Evolutionary conservation across 768 basidiomycete genomes (phyloP), one percentile per base, ranked within the genome.

Genomic region (Crassisporium funariophilum): DNA sequence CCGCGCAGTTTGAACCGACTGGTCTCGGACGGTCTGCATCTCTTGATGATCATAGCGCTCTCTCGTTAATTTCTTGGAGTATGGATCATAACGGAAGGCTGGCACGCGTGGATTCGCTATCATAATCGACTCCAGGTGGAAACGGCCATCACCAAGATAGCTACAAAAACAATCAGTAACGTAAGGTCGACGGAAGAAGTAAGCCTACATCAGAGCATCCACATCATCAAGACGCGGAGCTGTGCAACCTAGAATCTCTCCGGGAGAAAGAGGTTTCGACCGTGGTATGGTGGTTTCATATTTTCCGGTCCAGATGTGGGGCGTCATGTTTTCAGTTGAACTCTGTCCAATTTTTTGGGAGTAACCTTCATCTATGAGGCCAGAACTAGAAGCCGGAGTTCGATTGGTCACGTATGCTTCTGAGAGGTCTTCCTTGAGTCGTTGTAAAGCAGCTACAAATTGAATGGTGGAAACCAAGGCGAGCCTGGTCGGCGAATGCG

Each of bases 41-140:
- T 93, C 87, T 7, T 70, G 65, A 59, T 98, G 93, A 56, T 92
- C 79, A 55, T 98, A 99, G 3, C 83, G 77, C 62, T 99, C 97
- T 47, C 92, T 73, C 1, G 97, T 98, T 41, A 99, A 76, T 61
- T 94, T 97, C 67, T 99, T 99, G 16, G 93, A 91, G 66, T 98
- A 99, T 3, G 97, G 97, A 61, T 98, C 97, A 67, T 98, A 99
- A 16, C 97, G 83, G 71, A 97, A 99, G 0, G 97, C 95, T 9
- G 97, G 94, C 13, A 98, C 78, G 22, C 79, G 67, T 0, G 97
- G 97, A 64, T 99, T 99, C n/a, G 94, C 93, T 49, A 99, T 97
- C 97, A 99, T 99, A 64, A 98, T 94, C 11, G 92, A 90, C 67
- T 99, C 97, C 13, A 98, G 79, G 63, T 98, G 97, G 73, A 99